A percentile compares a stretch with the other conserved stretches of the same genome.
Conservation (phyloP, 768 basidiomycete species). For the Xanthoconium stramineum region DNA sequence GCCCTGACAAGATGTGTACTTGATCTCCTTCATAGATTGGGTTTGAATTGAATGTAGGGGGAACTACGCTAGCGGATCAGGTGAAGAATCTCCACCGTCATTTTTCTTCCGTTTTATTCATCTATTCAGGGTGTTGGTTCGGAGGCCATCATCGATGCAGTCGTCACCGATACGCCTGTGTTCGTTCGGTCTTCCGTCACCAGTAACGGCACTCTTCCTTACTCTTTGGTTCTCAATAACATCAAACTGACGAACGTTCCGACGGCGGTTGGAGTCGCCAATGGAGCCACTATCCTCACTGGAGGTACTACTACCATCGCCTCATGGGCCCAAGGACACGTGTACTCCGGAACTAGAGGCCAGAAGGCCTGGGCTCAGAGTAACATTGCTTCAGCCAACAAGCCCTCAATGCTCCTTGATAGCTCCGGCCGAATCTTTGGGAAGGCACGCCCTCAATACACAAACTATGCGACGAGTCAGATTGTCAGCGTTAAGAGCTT, state of each 20-base stretch:
- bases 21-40: slow-evolving; percentile 32
- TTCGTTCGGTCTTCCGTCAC: slow-evolving; percentile 39
- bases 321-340: slow-evolving; percentile 75
- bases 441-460: slow-evolving; percentile 64
- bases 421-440: slow-evolving; percentile 58
- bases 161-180: slow-evolving; percentile 41
- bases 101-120: background rate
- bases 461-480: slow-evolving; percentile 51
- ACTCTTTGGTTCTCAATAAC: slow-evolving; percentile 36
- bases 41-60: slow-evolving; percentile 44
- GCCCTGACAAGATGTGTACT: background rate
- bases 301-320: slow-evolving; percentile 36
- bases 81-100: slow-evolving; percentile 16
- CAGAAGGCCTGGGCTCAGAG: slow-evolving; percentile 48
- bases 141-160: slow-evolving; percentile 45
- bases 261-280: slow-evolving; percentile 30
- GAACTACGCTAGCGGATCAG: slow-evolving; percentile 29
- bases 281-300: slow-evolving; percentile 32
- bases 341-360: slow-evolving; percentile 52
- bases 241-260: slow-evolving; percentile 33
- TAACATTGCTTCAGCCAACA: slow-evolving; percentile 42
- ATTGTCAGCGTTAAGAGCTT: slow-evolving; percentile 67
- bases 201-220: slow-evolving; percentile 28
- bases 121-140: slow-evolving; percentile 38
- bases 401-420: slow-evolving; percentile 56